phyloP scores from a whole-genome alignment of 208 protist species.

The Zelonia costaricensis region DNA sequence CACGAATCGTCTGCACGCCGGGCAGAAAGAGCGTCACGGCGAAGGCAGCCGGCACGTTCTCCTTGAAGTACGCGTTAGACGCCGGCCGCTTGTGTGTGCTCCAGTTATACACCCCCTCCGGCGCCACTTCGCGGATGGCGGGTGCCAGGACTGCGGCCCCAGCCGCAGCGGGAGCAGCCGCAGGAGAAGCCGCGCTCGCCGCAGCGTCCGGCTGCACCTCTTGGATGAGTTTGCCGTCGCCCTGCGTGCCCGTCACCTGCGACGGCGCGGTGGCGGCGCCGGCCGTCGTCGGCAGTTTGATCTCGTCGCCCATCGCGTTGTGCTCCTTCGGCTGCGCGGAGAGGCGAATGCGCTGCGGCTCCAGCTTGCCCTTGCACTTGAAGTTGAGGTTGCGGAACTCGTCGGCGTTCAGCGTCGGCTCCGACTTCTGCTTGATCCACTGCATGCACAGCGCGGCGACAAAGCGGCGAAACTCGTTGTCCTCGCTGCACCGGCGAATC shows the following conservation, averaged over 20 bases:
- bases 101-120: slow-evolving; percentile 81
- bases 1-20: slow-evolving; percentile 68
- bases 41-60: slow-evolving; percentile 73
- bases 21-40: slow-evolving; percentile 67
- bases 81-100: slow-evolving; percentile 60
- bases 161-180: background rate
- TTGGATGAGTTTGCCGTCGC: slow-evolving; percentile 60
- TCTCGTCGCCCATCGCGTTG: slow-evolving; percentile 89
- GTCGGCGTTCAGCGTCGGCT: slow-evolving; percentile 87
- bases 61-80: slow-evolving; percentile 71
- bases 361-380: slow-evolving; percentile 81
- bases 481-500: slow-evolving; percentile 60
- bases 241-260: slow-evolving; percentile 39
- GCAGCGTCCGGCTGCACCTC: slow-evolving; percentile 29
- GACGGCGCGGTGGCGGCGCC: slow-evolving; percentile 46
- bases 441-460: slow-evolving; percentile 88
- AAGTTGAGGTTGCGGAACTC: slow-evolving; percentile 90
- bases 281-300: slow-evolving; percentile 57
- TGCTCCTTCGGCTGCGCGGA: slow-evolving; percentile 35
- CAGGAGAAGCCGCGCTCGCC: background rate
- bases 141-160: background rate
- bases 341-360: slow-evolving; percentile 88
- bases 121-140: slow-evolving; percentile 33
- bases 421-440: slow-evolving; percentile 90
- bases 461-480: slow-evolving; percentile 86